Evolutionary conservation across 2,329 filamentous ascomycete genomes (phyloP).

Genomic region (Canariomyces notabilis): DNA sequence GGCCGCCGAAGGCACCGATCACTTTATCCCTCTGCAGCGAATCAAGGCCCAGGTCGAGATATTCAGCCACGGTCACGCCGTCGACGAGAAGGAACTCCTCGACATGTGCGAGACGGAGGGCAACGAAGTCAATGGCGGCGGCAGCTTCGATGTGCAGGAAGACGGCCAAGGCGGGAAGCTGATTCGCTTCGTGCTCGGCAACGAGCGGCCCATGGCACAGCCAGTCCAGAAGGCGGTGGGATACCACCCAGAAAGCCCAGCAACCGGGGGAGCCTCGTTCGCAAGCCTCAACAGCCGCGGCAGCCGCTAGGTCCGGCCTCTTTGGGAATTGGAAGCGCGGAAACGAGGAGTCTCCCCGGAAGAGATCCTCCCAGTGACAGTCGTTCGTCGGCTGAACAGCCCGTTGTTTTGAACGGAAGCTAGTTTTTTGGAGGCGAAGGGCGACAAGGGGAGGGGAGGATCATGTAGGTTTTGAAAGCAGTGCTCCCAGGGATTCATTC

Average conservation of each 20-base stretch:
- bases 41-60: constrained; percentile 63
- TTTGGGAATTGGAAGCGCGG: background rate
- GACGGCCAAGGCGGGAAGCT: constrained; percentile 39
- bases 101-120: constrained; percentile 90
- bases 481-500: too few relatives aligned
- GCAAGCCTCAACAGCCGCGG: background rate
- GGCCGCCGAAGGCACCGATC: constrained; percentile 39
- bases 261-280: constrained; percentile 3
- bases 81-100: constrained; percentile 64
- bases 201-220: constrained; percentile 40
- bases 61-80: constrained; percentile 43
- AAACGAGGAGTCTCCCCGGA: background rate
- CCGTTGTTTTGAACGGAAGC: too few relatives aligned
- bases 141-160: constrained; percentile 69
- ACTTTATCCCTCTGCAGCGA: constrained; percentile 64
- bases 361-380: background rate
- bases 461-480: too few relatives aligned
- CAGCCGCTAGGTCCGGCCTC: constrained; percentile 10
- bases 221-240: constrained; percentile 41
- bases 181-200: constrained; percentile 52
- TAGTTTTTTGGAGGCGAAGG: too few relatives aligned
- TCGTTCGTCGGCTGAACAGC: too few relatives aligned
- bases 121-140: constrained; percentile 78
- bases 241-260: constrained; percentile 59
- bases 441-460: too few relatives aligned